Conservation (phyloP, 257 asterid genomes). For the Plantago major region DNA sequence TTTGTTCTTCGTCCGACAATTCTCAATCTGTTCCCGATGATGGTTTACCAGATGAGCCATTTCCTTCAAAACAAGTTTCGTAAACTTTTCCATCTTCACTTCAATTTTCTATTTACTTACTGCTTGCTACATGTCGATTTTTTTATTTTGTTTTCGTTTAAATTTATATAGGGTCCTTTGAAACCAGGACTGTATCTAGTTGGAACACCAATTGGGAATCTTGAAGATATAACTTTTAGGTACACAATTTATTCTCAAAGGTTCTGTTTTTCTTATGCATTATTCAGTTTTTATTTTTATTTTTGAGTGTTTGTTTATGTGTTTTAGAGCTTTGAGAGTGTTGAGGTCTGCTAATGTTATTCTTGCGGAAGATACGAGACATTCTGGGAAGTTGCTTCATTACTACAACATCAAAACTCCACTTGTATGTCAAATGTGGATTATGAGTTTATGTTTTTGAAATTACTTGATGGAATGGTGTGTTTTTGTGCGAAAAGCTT, state of each 20-base stretch:
- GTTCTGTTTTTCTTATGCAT: neutral
- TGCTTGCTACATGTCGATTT: no score
- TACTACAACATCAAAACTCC: conserved; percentile 78
- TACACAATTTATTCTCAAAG: conserved; percentile 13
- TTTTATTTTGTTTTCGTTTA: neutral
- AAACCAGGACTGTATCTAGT: conserved; percentile 85
- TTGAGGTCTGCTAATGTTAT: conserved; percentile 79
- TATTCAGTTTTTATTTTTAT: neutral
- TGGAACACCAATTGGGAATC: conserved; percentile 95
- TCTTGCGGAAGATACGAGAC: conserved; percentile 94
- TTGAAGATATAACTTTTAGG: conserved; percentile 92
- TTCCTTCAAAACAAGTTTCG: conserved; percentile 39
- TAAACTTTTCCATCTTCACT: neutral
- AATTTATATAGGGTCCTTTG: conserved; percentile 56
- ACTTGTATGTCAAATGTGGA: conserved; percentile 49
- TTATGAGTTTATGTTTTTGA: conserved; percentile 11
- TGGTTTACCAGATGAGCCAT: neutral
- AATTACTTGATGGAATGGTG: neutral
- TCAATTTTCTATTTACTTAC: no score
- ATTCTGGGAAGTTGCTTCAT: conserved; percentile 86
- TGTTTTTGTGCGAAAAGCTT: conserved; percentile 7
- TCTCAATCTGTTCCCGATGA: conserved; percentile 16
- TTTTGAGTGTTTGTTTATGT: conserved; percentile 4
- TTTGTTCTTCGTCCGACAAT: conserved; percentile 23
- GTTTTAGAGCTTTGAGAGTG: conserved; percentile 72